These are phyloP conservation scores for Fusarium graminum DNA, from an alignment of 2,329 filamentous ascomycete genomes.

Conservation along the genomic window DNA sequence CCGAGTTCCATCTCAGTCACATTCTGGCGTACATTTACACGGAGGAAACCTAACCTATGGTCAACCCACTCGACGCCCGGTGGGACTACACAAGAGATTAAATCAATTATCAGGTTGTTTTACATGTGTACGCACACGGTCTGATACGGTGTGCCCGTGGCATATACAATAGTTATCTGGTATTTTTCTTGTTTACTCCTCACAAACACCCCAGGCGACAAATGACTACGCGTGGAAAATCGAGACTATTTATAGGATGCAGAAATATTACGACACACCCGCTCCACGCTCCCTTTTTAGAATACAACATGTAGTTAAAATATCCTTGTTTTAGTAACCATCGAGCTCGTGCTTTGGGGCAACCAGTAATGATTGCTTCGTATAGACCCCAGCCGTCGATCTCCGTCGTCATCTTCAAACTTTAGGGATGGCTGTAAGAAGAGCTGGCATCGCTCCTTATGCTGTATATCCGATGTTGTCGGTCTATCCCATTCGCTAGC, in stretches of 20 bases:
- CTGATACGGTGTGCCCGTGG: neutral
- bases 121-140: neutral
- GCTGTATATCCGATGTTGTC: neutral
- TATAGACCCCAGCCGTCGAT: neutral
- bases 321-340: neutral
- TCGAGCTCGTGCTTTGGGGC: neutral
- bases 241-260: neutral
- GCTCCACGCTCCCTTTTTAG: neutral
- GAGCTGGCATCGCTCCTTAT: neutral
- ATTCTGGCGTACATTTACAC: neutral
- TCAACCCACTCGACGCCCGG: neutral
- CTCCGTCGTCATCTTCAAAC: constrained; percentile 1
- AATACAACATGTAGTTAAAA: neutral
- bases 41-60: neutral
- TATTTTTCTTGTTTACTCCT: too few species aligned
- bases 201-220: too few species aligned
- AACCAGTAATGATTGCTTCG: neutral
- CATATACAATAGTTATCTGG: too few species aligned
- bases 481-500: neutral
- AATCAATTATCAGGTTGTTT: too few species aligned
- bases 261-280: neutral
- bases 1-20: neutral
- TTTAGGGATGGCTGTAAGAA: neutral
- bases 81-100: neutral
- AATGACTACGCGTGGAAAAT: neutral